Evolutionary conservation across 2,329 filamentous ascomycete species (phyloP), one percentile per base, ranked within the genome.

Genomic region (Curvularia hawaiiensis): DNA sequence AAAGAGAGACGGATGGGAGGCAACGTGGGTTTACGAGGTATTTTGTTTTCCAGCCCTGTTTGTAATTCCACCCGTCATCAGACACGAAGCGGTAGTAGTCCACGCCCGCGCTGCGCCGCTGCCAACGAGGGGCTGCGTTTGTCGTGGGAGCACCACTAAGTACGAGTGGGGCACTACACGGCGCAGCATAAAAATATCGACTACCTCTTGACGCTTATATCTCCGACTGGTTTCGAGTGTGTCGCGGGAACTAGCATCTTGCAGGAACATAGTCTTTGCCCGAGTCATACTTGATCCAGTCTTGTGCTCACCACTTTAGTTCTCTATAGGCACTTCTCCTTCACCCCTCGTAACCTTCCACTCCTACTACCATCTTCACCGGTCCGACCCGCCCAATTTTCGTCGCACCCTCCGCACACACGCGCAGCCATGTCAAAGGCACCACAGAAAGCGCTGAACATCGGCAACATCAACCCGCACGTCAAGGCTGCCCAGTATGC

Each of bases 401-500:
- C 47, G 18, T 55, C 52, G 20, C 56, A 30, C 10, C 47, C 35
- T 33, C 14, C 38, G n/a, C 47, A 51, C 7, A 51, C 52, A 20
- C 60, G 62, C 66, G 78, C 71, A 66, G 79, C 84, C 67, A 80
- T 84, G 78, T 77, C 80, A 45, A 65, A 68, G 50, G 52, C 61
- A 33, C 62, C 66, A 38, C 65, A 62, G 58, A 68, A 65, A 48
- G 80, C 82, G 58, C 83, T 99, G 68, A 90, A 84, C 70, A 82
- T 90, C 71, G 84, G 91, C 78, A 97, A 95, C 82, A 96, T 99
- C 83, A 99, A 98, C 82, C 91, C 87, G 49, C 85, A 95, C 77
- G 86, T 98, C 65, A 88, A 88, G 75, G 86, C 88, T 61, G 95
- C 95, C 73, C 88, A 97, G 80, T 99, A 99, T 81, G 95, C 95